These are phyloP conservation scores for Cystobasidium pallidum DNA, from an alignment of 1,284 basidiomycete genomes.

Conservation along the genomic window DNA sequence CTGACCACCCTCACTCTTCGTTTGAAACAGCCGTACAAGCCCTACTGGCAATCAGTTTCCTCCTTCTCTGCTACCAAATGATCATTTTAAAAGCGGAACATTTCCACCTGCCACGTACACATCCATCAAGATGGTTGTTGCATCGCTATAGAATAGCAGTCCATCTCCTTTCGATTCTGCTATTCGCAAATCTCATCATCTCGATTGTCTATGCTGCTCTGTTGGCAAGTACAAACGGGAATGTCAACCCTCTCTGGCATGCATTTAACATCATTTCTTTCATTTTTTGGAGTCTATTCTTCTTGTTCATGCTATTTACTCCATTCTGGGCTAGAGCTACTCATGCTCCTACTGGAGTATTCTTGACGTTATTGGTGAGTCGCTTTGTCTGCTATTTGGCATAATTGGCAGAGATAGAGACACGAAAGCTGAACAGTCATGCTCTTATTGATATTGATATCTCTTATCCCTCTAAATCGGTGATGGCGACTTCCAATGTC, in stretches of 20 bases:
- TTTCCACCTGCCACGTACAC: conserved; percentile 6
- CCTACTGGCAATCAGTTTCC: conserved; percentile 2
- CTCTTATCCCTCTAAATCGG: too few species aligned
- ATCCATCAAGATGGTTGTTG: conserved; percentile 7
- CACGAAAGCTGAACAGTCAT: too few species aligned
- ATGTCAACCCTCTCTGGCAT: neutral
- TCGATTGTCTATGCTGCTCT: conserved; percentile 20
- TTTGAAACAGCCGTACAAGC: conserved; percentile 16
- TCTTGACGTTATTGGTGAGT: conserved; percentile 18
- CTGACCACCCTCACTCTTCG: neutral
- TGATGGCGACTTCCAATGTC: too few species aligned
- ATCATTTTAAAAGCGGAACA: conserved; percentile 29
- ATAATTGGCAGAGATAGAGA: too few species aligned
- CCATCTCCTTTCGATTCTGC: neutral
- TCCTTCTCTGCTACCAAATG: conserved; percentile 19
- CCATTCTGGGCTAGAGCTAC: conserved; percentile 8
- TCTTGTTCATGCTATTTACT: conserved; percentile 12
- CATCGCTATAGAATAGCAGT: neutral
- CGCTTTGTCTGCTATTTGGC: neutral
- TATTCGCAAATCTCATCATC: conserved; percentile 3
- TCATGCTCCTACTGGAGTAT: conserved; percentile 18
- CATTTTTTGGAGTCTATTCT: neutral
- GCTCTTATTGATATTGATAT: too few species aligned
- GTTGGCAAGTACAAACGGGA: neutral
- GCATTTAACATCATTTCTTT: conserved; percentile 9